Base-by-base conservation (phyloP, 306 rosid species). In the Pterocarpus santalinus region DNA sequence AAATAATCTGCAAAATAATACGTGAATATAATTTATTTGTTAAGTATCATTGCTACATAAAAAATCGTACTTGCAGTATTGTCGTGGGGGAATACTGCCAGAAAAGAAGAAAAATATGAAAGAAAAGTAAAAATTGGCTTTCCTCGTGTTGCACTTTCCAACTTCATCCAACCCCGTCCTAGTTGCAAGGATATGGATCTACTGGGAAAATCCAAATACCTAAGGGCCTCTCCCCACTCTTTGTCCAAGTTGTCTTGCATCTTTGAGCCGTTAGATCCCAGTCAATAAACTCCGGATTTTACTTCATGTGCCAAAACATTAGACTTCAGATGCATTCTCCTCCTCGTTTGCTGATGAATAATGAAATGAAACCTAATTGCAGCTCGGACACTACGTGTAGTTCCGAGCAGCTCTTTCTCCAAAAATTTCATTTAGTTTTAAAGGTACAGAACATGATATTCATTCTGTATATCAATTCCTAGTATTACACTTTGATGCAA, bases 91-190 rank as follows among this genome's bases (percentile, higher is more conserved):
- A 47, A 47, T 6, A 34, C 44, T 13, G 66, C 36, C 4, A 12
- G 67, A 62, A 62, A 64, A 63, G 44, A 64, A 63, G 44, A 28
- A 28, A 56, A 58, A 58, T 6, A 63, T 34, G 68, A 35, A 63
- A 63, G 17, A 32, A 63, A 17, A 63, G 28, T 22, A 32, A 11
- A 34, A 63, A 2, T 1, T 12, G 8, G 41, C 7, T 62, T 33
- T 30, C 41, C 10, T 5, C 11, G 67, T 5, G 0, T 62, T 60
- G 16, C 39, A 62, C 8, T 62, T 62, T 62, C 69, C 46, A 34
- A 35, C 69, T 13, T 64, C 47, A 14, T 32, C 49, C 28, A 7
- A 65, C 11, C 51, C 51, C 33, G 38, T 38, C 32, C 52, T 39
- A 41, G 12, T 22, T 14, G 49, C 71, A 36, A 65, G 71, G 10